Percentiles rank a stretch among this genome's conserved stretches.
phyloP scores from a whole-genome alignment of 345 rosid genomes.

The Trapa bicornis region DNA sequence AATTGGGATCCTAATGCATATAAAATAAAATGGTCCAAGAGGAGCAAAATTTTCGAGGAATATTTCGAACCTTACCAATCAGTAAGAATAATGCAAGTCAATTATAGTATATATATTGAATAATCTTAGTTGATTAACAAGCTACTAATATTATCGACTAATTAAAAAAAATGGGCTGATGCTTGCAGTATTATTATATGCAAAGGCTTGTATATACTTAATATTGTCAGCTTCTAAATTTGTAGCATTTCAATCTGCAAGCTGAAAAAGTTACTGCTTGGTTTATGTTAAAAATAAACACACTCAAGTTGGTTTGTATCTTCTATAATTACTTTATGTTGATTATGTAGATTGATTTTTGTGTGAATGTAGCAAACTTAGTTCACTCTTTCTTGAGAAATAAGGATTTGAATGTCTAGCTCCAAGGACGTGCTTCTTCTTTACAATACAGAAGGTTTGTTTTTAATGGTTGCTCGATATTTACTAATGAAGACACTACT shows the following conservation, averaged over 20 bases:
- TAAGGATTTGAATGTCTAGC: not conserved
- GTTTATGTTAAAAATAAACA: not conserved
- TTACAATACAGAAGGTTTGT: not conserved
- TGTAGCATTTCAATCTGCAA: not conserved
- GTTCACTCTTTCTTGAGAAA: not conserved
- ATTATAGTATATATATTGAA: too few species aligned
- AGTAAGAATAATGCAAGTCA: too few species aligned
- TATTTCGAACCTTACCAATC: too few species aligned
- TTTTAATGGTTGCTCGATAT: not conserved
- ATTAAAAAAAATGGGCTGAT: not conserved
- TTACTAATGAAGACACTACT: not conserved
- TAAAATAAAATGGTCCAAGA: too few species aligned
- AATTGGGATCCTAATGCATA: too few species aligned
- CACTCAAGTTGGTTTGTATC: not conserved
- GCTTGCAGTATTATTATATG: not conserved
- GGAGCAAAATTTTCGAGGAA: too few species aligned
- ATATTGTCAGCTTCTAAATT: not conserved
- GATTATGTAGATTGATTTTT: not conserved
- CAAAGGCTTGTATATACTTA: not conserved
- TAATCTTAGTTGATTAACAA: too few species aligned
- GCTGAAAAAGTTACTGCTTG: not conserved
- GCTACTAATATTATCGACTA: too few species aligned
- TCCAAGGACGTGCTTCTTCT: not conserved
- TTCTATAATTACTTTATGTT: not conserved
- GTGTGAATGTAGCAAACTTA: not conserved